Percentiles rank a stretch among this genome's conserved stretches.
Conservation (phyloP, 352 stramenopile genomes). For the Phytopythium montanum region DNA sequence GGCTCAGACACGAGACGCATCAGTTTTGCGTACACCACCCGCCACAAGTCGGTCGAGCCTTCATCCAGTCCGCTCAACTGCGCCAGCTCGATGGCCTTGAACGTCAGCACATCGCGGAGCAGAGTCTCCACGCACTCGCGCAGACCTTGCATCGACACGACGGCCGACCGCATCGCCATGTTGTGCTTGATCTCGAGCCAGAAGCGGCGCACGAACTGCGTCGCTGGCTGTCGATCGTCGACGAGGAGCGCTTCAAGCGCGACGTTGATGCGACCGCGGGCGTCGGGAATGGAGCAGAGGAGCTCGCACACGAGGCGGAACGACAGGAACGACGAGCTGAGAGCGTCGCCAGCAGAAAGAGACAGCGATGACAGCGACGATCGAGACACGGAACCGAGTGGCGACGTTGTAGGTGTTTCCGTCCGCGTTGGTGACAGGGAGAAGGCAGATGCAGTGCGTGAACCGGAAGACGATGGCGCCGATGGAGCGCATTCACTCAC, state of each 20-base stretch:
- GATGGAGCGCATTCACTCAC: constrained; percentile 18
- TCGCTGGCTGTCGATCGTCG: constrained; percentile 30
- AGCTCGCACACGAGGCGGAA: constrained; percentile 48
- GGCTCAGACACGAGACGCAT: constrained; percentile 33
- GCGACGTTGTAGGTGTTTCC: background rate
- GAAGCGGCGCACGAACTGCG: constrained; percentile 37
- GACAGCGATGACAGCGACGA: constrained; percentile 10
- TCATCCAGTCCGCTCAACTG: constrained; percentile 45
- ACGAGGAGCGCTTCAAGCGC: constrained; percentile 44
- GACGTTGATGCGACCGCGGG: constrained; percentile 33
- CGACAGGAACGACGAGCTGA: constrained; percentile 31
- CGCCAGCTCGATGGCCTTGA: constrained; percentile 36
- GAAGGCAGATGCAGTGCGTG: background rate
- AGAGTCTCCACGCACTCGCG: constrained; percentile 27
- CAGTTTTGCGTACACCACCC: constrained; percentile 30
- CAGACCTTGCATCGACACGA: constrained; percentile 21
- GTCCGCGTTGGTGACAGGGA: background rate
- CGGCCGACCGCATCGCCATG: constrained; percentile 20
- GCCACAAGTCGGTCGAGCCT: constrained; percentile 22
- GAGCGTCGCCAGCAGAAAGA: constrained; percentile 14
- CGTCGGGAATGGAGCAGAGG: constrained; percentile 22
- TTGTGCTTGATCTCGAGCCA: constrained; percentile 49
- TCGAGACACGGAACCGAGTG: background rate
- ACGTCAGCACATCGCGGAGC: constrained; percentile 27
- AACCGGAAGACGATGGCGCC: background rate